Conservation (phyloP, 179 eudicot genomes). For the Silene coronaria region DNA sequence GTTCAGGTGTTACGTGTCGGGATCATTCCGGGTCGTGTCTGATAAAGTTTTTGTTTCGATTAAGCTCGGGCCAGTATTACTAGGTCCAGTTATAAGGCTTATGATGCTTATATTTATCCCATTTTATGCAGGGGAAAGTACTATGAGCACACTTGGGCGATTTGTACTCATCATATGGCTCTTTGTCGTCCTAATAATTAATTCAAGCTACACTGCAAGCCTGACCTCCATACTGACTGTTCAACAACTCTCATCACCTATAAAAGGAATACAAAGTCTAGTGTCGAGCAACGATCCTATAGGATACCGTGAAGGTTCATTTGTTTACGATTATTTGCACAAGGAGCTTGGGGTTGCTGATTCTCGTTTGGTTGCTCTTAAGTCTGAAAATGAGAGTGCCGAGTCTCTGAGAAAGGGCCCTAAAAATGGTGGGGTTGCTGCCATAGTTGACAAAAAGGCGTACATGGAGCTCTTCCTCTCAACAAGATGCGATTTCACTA, state of each 20-base stretch:
- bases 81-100: background rate
- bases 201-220: constrained; percentile 78
- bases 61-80: background rate
- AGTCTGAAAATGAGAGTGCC: constrained; percentile 42
- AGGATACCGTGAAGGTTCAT: constrained; percentile 71
- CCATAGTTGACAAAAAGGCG: constrained; percentile 58
- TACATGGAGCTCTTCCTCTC: constrained; percentile 66
- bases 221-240: constrained; percentile 78
- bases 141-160: constrained; percentile 61
- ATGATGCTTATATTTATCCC: background rate
- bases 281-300: constrained; percentile 39
- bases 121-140: constrained; percentile 60
- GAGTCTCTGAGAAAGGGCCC: constrained; percentile 57
- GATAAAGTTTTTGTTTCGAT: background rate
- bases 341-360: constrained; percentile 43
- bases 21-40: background rate
- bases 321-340: constrained; percentile 44
- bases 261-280: constrained; percentile 57
- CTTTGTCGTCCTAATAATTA: constrained; percentile 65
- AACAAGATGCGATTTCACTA: constrained; percentile 59
- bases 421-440: constrained; percentile 65
- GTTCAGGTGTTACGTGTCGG: background rate
- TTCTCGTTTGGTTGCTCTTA: constrained; percentile 57
- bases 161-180: constrained; percentile 62
- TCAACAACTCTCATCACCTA: constrained; percentile 58